Evolutionary conservation across 257 asterid genomes (phyloP), one percentile per base, ranked within the genome.

Genomic region (Cinchona pubescens): DNA sequence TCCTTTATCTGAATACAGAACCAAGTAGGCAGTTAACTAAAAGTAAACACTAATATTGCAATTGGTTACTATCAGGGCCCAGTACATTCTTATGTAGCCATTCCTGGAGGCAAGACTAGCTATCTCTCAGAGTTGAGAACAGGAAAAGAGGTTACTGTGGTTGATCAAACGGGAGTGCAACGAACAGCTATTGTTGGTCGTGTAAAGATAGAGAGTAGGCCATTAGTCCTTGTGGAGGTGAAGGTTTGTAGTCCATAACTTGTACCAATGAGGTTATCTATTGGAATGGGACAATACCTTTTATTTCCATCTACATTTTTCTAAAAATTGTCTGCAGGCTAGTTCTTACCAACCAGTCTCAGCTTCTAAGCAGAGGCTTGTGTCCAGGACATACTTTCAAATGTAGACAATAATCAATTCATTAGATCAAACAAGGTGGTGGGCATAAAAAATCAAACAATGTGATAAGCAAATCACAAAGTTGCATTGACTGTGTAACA

Each of bases 171-270:
- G 2, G 97, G 98, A 69, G 75, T 74, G 86, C 98, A 91, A 61
- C 86, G 96, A 69, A 87, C 92, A 70, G 86, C 97, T 79, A 82
- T 90, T 51, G 85, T 93, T 66, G 98, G 98, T 3, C 96, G 98
- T 66, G 92, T 91, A 75, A 91, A 93, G 88, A 89, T 91, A 74
- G 98, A 93, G 86, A 87, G 96, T 8, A 87, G 98, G 79, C 96
- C 85, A 40, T 83, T 93, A 60, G 75, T 93, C 76, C 96, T 93
- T 71, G 82, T 93, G 64, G 97, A 93, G 82, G 95, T 95, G 30
- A 88, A 93, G 93, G 98, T 91, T 55, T 60, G 79, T 66, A 51
- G 38, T 7, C 76, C n/a, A 21, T 70, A 32, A 59, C 56, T 27
- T 40, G 23, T 66, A 11, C 10, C 0, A 6, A 35, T 29, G 8